Conservation (phyloP, 768 basidiomycete species). For the Tulasnella sp. region DNA sequence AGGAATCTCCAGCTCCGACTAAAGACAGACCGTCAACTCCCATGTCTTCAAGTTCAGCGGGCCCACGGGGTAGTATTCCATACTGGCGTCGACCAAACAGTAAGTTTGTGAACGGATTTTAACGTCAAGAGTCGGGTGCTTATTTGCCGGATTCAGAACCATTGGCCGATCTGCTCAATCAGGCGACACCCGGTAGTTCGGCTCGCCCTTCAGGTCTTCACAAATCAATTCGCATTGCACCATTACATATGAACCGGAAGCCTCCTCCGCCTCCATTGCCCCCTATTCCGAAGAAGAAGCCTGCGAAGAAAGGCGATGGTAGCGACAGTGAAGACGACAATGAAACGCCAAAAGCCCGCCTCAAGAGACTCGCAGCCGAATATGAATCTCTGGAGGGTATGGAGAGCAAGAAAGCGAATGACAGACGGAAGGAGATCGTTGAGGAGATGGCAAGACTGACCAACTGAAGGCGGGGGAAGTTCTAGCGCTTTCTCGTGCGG, state of each 20-base stretch:
- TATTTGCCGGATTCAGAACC: constrained; percentile 22
- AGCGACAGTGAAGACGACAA: constrained; percentile 21
- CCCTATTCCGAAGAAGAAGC: constrained; percentile 16
- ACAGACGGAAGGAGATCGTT: constrained; percentile 23
- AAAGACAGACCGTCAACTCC: constrained; percentile 7
- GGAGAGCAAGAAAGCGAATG: constrained; percentile 28
- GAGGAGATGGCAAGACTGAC: constrained; percentile 23
- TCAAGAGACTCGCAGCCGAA: constrained; percentile 23
- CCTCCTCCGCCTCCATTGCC: constrained; percentile 26
- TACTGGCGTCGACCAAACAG: constrained; percentile 27
- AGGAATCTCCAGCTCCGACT: not conserved
- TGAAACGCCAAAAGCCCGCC: constrained; percentile 22
- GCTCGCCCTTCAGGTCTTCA: constrained; percentile 19
- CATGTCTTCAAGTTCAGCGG: constrained; percentile 6
- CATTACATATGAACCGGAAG: constrained; percentile 27
- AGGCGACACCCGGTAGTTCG: constrained; percentile 20
- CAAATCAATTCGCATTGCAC: constrained; percentile 24
- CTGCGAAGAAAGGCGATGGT: not conserved
- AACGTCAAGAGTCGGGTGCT: constrained; percentile 15
- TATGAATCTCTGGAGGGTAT: constrained; percentile 25
- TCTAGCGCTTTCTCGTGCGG: constrained; percentile 4
- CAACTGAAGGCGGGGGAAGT: constrained; percentile 8
- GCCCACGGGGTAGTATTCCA: constrained; percentile 18
- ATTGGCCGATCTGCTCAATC: constrained; percentile 22
- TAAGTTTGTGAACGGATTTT: not conserved